Conservation (phyloP, 345 rosid species). For the Eucalyptus decipiens region DNA sequence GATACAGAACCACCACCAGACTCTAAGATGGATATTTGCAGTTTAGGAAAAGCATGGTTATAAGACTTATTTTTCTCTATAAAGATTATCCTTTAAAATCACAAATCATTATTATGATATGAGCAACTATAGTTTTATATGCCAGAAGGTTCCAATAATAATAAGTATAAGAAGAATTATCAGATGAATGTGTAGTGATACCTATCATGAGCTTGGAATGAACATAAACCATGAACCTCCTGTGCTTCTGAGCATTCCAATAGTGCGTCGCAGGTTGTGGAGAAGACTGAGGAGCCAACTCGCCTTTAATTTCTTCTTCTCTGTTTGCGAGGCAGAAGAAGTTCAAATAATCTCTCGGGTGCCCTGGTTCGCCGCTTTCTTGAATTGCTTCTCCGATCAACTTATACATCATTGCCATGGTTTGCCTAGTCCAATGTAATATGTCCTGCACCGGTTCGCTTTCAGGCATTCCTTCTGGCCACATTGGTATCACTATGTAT, state of each 20-base stretch:
- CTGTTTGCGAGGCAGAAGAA: slow-evolving; percentile 91
- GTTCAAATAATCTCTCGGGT: slow-evolving; percentile 75
- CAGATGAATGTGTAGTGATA: not conserved
- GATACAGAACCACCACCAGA: not conserved
- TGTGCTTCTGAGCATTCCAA: slow-evolving; percentile 68
- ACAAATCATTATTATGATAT: not conserved
- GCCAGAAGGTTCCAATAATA: not conserved
- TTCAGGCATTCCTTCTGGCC: slow-evolving; percentile 88
- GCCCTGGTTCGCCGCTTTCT: slow-evolving; percentile 31
- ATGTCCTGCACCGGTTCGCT: slow-evolving; percentile 81
- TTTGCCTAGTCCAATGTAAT: slow-evolving; percentile 85
- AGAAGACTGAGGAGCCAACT: slow-evolving; percentile 36
- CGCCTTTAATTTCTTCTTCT: slow-evolving; percentile 47
- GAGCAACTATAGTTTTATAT: not conserved
- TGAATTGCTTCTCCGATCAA: slow-evolving; percentile 57
- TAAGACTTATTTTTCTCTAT: not conserved
- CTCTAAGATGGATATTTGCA: not conserved
- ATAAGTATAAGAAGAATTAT: not conserved
- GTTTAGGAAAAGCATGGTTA: not conserved
- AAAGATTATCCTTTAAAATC: not conserved
- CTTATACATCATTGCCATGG: slow-evolving; percentile 74
- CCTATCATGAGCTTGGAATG: slow-evolving; percentile 98
- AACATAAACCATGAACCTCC: slow-evolving; percentile 90
- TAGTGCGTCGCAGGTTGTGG: slow-evolving; percentile 52
- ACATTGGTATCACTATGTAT: slow-evolving; percentile 85